Evolutionary conservation across 2,329 filamentous ascomycete genomes (phyloP), one percentile per base, ranked within the genome.

Genomic region (Colletotrichum acutatum): DNA sequence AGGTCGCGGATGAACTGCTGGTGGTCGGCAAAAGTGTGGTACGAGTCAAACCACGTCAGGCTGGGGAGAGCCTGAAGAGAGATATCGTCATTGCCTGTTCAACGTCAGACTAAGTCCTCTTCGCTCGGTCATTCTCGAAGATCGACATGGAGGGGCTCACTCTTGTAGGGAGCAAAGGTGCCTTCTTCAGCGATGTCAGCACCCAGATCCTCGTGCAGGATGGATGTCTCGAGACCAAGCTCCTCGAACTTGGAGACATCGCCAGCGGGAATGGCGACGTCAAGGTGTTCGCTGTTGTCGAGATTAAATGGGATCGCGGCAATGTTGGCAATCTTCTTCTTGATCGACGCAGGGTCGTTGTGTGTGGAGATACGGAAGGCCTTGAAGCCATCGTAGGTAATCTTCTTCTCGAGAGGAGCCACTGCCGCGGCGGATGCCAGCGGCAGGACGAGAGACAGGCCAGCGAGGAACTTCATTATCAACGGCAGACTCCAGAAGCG

Each of bases 21-120:
- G 76, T 90, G 89, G 71, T 89, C 85, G 3, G 80, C 80, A 71
- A 88, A 89, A 1, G 80, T 49, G 74, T 90, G 89, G 76, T 90
- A 91, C 1, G 82, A 82, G 68, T 86, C 83, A 80, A 90, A 90
- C 84, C 86, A 90, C 9, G 84, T 79, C 34, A 78, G 70, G 71
- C 79, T 78, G 54, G 77, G 76, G 4, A 78, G 74, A 1, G 62
- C 61, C 53, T 63, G 66, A 3, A 70, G 24, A 7, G n/a, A 60
- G 8, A 49, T 49, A n/a, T 61, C 59, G 12, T 32, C 66, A 2
- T 62, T 73, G 8, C 64, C 72, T 58, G 60, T 19, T 28, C 3
- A 11, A 24, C 28, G 11, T 58, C 26, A 64, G 75, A 34, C 7
- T 32, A 28, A 56, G n/a, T 56, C 4, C 19, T 42, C 1, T 3